Evolutionary conservation across 345 rosid genomes (phyloP).

Genomic region (Turnera subulata): DNA sequence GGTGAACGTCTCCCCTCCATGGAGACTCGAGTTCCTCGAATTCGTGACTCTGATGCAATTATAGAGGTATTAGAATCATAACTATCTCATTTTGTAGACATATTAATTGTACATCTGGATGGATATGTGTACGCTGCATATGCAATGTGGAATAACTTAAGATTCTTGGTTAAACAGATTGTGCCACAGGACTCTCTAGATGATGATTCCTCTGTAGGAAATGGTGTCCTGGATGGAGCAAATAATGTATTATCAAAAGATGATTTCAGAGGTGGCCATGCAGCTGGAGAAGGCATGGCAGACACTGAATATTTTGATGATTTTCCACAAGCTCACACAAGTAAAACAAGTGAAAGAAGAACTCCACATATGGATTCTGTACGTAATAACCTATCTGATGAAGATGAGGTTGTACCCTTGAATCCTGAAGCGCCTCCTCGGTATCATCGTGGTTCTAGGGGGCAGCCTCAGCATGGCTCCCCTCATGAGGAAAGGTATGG

Average conservation of each 20-base stretch:
- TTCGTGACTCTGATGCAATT: slow-evolving; percentile 90
- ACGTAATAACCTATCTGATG: slow-evolving; percentile 42
- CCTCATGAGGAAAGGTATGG: slow-evolving; percentile 47
- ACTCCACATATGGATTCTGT: slow-evolving; percentile 27
- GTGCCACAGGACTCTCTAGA: slow-evolving; percentile 61
- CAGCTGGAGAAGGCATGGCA: slow-evolving; percentile 31
- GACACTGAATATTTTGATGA: slow-evolving; percentile 37
- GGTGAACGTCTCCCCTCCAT: slow-evolving; percentile 89
- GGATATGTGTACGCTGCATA: slow-evolving; percentile 12
- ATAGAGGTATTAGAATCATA: slow-evolving; percentile 59
- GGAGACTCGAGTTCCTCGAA: slow-evolving; percentile 82
- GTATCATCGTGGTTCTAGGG: slow-evolving; percentile 34
- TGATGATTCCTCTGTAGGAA: slow-evolving; percentile 50
- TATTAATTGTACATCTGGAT: slow-evolving; percentile 1
- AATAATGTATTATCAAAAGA: slow-evolving; percentile 35
- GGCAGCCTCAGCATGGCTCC: slow-evolving; percentile 27
- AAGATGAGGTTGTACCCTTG: slow-evolving; percentile 31
- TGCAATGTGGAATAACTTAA: slow-evolving; percentile 22
- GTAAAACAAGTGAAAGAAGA: slow-evolving; percentile 34
- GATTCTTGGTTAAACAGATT: slow-evolving; percentile 56
- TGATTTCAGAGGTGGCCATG: slow-evolving; percentile 33
- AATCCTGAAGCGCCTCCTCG: slow-evolving; percentile 27
- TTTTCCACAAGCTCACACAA: slow-evolving; percentile 24
- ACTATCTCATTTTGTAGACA: slow-evolving; percentile 14
- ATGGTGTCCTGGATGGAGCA: slow-evolving; percentile 30